phyloP scores from a whole-genome alignment of 2,329 filamentous ascomycete species.

The Trichoderma semiorbis region DNA sequence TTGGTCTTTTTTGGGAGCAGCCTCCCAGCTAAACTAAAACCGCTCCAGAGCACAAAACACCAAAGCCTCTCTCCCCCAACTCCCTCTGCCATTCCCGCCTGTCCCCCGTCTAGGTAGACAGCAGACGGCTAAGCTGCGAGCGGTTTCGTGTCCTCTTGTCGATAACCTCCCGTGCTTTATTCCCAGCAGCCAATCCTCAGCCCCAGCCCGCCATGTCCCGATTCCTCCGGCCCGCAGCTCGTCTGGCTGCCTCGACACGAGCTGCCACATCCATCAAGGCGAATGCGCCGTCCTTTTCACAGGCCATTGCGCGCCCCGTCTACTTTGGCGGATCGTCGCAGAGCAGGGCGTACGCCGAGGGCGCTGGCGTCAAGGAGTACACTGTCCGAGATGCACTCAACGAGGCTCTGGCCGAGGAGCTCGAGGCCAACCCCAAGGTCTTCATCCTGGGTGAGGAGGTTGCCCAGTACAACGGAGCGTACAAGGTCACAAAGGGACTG shows the following conservation, averaged over 20 bases:
- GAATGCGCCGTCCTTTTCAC: conserved; percentile 36
- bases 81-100: not conserved
- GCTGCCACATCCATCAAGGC: conserved; percentile 32
- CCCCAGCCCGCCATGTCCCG: conserved; percentile 42
- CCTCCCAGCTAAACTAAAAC: conserved; percentile 11
- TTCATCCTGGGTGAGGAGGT: conserved; percentile 97
- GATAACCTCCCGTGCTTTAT: not conserved
- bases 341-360: conserved; percentile 54
- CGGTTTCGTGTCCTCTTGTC: conserved; percentile 21
- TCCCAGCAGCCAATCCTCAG: not conserved
- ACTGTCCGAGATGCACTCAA: conserved; percentile 97
- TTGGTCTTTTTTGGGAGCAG: conserved; percentile 7
- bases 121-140: conserved; percentile 20
- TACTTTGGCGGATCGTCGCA: conserved; percentile 42
- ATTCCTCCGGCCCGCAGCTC: conserved; percentile 49
- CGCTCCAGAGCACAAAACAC: not conserved
- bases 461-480: conserved; percentile 99
- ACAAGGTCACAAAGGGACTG: conserved; percentile 98
- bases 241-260: conserved; percentile 45
- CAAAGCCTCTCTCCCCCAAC: not conserved
- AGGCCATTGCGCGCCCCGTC: conserved; percentile 37
- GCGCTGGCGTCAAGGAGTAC: conserved; percentile 75
- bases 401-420: conserved; percentile 95
- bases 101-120: conserved; percentile 15
- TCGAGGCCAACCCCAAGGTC: conserved; percentile 90